Evolutionary conservation across 1,284 basidiomycete genomes (phyloP).

Genomic region (Marasmius fiardii): DNA sequence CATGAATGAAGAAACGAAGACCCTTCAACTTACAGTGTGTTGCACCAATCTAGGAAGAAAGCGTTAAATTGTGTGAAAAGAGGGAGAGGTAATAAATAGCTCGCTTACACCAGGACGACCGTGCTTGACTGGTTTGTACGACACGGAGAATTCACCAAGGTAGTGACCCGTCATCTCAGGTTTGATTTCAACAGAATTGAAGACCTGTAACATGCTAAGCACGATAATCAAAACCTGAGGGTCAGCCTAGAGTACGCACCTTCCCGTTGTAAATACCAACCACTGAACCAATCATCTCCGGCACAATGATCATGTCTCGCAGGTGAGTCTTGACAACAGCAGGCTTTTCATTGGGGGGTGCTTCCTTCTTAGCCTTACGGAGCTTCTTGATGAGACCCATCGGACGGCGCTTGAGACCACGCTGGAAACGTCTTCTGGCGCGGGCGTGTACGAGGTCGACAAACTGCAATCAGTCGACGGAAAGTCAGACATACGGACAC

Average conservation of each 20-base stretch:
- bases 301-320: conserved; percentile 99
- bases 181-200: conserved; percentile 98
- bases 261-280: conserved; percentile 98
- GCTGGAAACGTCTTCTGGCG: conserved; percentile 97
- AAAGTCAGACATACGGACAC: not conserved
- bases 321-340: conserved; percentile 98
- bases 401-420: conserved; percentile 97
- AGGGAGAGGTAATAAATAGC: not conserved
- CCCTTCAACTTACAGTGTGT: conserved; percentile 59
- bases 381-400: conserved; percentile 99
- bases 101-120: conserved; percentile 90
- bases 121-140: conserved; percentile 99
- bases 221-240: not conserved
- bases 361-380: conserved; percentile 99
- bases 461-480: conserved; percentile 42
- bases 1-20: conserved; percentile 9
- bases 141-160: conserved; percentile 93
- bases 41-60: conserved; percentile 75
- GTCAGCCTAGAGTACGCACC: too few species aligned
- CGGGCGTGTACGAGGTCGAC: conserved; percentile 97
- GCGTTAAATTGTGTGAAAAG: not conserved
- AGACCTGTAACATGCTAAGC: conserved; percentile 53
- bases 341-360: conserved; percentile 97
- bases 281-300: conserved; percentile 99
- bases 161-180: conserved; percentile 99